Percentiles rank a stretch among this genome's conserved stretches.
These are phyloP conservation scores for Suhomyces bolitotheri DNA, from an alignment of 1,139 yeast species.

Conservation along the genomic window DNA sequence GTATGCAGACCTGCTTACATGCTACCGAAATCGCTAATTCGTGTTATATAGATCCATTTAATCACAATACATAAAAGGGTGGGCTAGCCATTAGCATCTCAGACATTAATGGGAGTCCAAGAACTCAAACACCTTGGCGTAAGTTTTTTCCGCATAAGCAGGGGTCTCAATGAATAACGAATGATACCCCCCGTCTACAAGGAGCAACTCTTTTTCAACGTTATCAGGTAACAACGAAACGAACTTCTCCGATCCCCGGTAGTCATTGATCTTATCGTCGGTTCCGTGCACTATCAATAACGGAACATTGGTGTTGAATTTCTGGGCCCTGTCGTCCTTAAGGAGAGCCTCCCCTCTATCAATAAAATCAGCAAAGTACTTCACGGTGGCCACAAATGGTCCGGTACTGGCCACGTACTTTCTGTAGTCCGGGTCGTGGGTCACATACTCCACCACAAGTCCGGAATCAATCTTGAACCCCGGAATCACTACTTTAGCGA, in stretches of 20 bases:
- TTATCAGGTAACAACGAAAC: conserved; percentile 33
- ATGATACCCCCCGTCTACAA: conserved; percentile 43
- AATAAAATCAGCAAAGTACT: conserved; percentile 61
- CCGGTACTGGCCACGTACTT: conserved; percentile 43
- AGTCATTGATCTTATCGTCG: conserved; percentile 52
- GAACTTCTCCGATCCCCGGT: conserved; percentile 53
- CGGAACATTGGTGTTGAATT: conserved; percentile 45
- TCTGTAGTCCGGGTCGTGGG: conserved; percentile 53
- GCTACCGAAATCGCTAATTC: no score
- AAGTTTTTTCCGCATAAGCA: conserved; percentile 3
- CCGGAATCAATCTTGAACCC: conserved; percentile 56
- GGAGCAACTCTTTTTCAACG: conserved; percentile 29
- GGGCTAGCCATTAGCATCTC: no score
- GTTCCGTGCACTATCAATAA: conserved; percentile 36
- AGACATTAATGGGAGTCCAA: conserved; percentile 4
- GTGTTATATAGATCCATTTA: no score
- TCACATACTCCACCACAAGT: conserved; percentile 53
- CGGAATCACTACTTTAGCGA: conserved; percentile 60
- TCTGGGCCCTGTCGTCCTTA: conserved; percentile 40
- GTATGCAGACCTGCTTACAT: no score
- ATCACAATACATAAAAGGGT: no score
- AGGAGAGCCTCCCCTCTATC: conserved; percentile 57
- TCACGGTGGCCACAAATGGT: conserved; percentile 41
- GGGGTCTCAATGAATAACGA: conserved; percentile 42
- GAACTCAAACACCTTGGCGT: conserved; percentile 1